Conservation (phyloP, 2,329 filamentous ascomycete genomes). For the Ambrosiella cleistominuta region DNA sequence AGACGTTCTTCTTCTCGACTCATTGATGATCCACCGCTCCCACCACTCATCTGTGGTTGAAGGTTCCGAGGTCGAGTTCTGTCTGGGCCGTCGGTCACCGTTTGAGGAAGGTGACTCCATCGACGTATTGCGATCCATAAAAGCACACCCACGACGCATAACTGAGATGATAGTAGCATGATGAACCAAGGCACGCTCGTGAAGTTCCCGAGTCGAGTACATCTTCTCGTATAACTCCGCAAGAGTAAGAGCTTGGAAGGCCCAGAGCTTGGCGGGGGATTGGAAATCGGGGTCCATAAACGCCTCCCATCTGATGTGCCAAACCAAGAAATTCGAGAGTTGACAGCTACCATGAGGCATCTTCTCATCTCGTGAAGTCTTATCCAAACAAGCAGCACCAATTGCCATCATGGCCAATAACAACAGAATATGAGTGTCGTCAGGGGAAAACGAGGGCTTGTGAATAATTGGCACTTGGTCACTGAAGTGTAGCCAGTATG, state of each 20-base stretch:
- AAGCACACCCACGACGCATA: slow-evolving; percentile 81
- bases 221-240: slow-evolving; percentile 95
- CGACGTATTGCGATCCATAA: slow-evolving; percentile 60
- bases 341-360: slow-evolving; percentile 62
- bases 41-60: slow-evolving; percentile 78
- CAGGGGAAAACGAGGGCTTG: slow-evolving; percentile 79
- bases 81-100: slow-evolving; percentile 30
- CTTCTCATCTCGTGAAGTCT: slow-evolving; percentile 54
- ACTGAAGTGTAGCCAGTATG: slow-evolving; percentile 91
- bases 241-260: slow-evolving; percentile 79
- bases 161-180: slow-evolving; percentile 89
- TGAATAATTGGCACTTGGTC: slow-evolving; percentile 89
- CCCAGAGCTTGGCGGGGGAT: slow-evolving; percentile 86
- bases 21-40: slow-evolving; percentile 90
- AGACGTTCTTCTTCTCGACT: slow-evolving; percentile 73
- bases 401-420: slow-evolving; percentile 83
- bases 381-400: slow-evolving; percentile 76
- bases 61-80: slow-evolving; percentile 40
- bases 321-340: slow-evolving; percentile 75
- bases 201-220: slow-evolving; percentile 79
- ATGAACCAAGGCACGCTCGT: slow-evolving; percentile 90
- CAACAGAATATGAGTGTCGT: slow-evolving; percentile 69
- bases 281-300: slow-evolving; percentile 83
- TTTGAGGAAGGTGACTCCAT: slow-evolving; percentile 66
- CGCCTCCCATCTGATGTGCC: slow-evolving; percentile 88